Percentiles rank a stretch among this genome's conserved stretches.
phyloP scores from a whole-genome alignment of 805 yeast genomes.

The Cyberlindnera veronae region DNA sequence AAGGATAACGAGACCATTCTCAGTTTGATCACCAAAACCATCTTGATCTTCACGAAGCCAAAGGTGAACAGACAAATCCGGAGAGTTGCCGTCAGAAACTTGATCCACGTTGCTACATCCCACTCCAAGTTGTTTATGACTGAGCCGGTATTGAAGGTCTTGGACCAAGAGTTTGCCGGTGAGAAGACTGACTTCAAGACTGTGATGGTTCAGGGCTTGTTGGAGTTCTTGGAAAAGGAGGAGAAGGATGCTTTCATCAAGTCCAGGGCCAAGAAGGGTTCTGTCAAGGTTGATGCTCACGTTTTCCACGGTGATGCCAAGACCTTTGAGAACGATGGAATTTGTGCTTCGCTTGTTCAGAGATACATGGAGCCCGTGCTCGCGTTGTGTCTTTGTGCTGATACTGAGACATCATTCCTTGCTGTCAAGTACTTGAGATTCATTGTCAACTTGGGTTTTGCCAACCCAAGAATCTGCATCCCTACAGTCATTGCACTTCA shows the following conservation, averaged over 20 bases:
- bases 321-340: slow-evolving; percentile 57
- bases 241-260: slow-evolving; percentile 43
- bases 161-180: slow-evolving; percentile 47
- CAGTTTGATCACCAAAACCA: slow-evolving; percentile 54
- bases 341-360: slow-evolving; percentile 70
- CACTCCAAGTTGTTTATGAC: slow-evolving; percentile 67
- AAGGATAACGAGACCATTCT: slow-evolving; percentile 51
- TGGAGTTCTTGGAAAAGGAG: slow-evolving; percentile 54
- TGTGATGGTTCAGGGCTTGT: slow-evolving; percentile 53
- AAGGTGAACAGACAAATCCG: slow-evolving; percentile 35
- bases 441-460: slow-evolving; percentile 62
- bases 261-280: slow-evolving; percentile 37
- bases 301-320: slow-evolving; percentile 54
- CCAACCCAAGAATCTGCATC: slow-evolving; percentile 68
- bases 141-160: slow-evolving; percentile 45
- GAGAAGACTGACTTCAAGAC: slow-evolving; percentile 41
- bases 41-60: slow-evolving; percentile 50
- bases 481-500: slow-evolving; percentile 70
- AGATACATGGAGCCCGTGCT: slow-evolving; percentile 51
- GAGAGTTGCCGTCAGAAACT: slow-evolving; percentile 51
- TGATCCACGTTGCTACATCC: slow-evolving; percentile 55
- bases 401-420: slow-evolving; percentile 42
- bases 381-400: slow-evolving; percentile 44
- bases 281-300: slow-evolving; percentile 36
- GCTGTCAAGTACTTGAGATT: slow-evolving; percentile 55